Base-by-base conservation (phyloP, 495 filamentous ascomycete genomes). In the Copromyces sp. region DNA sequence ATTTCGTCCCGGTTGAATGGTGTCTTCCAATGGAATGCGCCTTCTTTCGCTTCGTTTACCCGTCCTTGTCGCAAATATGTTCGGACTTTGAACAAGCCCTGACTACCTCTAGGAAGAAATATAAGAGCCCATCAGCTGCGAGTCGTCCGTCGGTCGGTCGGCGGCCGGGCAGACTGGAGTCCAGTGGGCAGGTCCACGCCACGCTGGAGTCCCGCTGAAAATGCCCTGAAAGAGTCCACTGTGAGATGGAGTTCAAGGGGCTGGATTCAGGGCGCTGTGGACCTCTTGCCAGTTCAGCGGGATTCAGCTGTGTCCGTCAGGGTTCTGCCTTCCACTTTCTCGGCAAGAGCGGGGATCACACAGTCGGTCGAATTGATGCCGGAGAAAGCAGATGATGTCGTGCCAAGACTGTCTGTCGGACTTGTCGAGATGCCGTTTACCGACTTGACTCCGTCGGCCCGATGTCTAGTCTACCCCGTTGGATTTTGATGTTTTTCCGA, bases 341-440 rank as follows among this genome's bases (percentile, higher is more conserved):
- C 11, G 35, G 35, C 35, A 37, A 2, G 35, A 24, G 24, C 24
- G 24, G 24, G 24, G 24, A 24, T 24, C 24, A 24, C 24, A 7
- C 42, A 16, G 42, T 24, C 9, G 44, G 44, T n/a, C 17, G 44
- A 45, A 45, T 45, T 20, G n/a, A 45, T 45, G 44, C 44, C 44
- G 44, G 44, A 17, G 44, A 45, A 41, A 12, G n/a, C n/a, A n/a
- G 68, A 69, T 40, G 68, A 69, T 38, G 42, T 65, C 20, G 70
- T 71, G 70, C 70, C 70, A 65, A 71, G 70, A 71, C 70, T 16
- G 35, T 37, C 24, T 16, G 70, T 37, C 42, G 29, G 70, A 71
- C 24, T 61, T 35, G 53, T 35, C 53, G 6, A 61, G 53, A 61
- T 61, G 53, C 53, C 53, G 53, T 29, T 12, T 24, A 2, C 53